Percentiles rank a stretch among this genome's conserved stretches.
phyloP scores from a whole-genome alignment of 1,284 basidiomycete genomes.

The Lignosus rhinocerotis region DNA sequence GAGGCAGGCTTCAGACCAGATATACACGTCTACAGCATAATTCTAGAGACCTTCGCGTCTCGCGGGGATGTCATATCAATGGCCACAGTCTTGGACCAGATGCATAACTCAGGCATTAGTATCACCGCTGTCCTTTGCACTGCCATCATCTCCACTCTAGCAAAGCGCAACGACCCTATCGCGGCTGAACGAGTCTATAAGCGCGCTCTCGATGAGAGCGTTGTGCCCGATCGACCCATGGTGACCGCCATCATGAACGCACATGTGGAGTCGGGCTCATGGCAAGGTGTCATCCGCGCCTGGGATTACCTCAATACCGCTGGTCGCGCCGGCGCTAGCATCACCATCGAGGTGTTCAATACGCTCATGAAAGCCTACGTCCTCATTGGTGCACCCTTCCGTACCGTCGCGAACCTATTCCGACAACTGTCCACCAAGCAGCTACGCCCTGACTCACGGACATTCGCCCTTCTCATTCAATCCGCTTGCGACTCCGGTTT shows the following conservation, averaged over 20 bases:
- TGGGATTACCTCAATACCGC: constrained; percentile 68
- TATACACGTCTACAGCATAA: constrained; percentile 55
- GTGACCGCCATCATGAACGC: constrained; percentile 81
- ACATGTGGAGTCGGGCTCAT: constrained; percentile 81
- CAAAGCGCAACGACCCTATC: constrained; percentile 62
- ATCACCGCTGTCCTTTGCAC: constrained; percentile 67
- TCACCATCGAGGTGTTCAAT: constrained; percentile 68
- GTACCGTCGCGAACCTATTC: constrained; percentile 68
- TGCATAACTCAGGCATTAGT: constrained; percentile 51
- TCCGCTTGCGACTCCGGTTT: constrained; percentile 79
- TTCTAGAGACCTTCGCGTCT: constrained; percentile 62
- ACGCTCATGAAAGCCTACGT: constrained; percentile 87
- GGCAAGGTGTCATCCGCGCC: constrained; percentile 69
- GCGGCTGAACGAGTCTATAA: constrained; percentile 72
- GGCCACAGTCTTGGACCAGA: constrained; percentile 60
- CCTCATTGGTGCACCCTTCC: constrained; percentile 76
- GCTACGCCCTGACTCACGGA: constrained; percentile 60
- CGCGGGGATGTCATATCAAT: constrained; percentile 59
- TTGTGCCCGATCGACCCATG: constrained; percentile 66
- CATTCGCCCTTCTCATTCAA: constrained; percentile 81
- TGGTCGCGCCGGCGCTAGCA: constrained; percentile 36
- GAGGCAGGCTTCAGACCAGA: constrained; percentile 53
- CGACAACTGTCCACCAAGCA: constrained; percentile 50
- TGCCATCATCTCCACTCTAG: constrained; percentile 70
- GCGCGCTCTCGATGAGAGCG: constrained; percentile 59